A percentile compares a stretch with the other conserved stretches of the same genome.
phyloP scores from a whole-genome alignment of 2,329 filamentous ascomycete genomes.

The Fusarium buharicum region DNA sequence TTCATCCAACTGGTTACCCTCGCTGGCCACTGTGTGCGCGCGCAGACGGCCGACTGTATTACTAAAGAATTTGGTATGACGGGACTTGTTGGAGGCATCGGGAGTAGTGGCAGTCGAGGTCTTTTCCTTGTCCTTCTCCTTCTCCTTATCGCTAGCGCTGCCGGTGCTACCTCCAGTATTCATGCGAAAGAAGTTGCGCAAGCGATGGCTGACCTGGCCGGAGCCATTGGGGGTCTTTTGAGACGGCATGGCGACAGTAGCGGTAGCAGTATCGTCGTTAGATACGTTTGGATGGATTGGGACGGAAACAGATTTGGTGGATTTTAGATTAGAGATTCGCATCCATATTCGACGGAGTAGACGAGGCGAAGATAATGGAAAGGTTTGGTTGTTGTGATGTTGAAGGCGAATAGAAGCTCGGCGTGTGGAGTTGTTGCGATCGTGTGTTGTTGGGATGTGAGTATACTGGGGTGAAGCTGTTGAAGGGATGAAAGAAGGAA shows the following conservation, averaged over 20 bases:
- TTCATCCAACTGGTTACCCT: slow-evolving; percentile 91
- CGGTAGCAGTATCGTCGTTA: slow-evolving; percentile 25
- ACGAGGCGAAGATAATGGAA: slow-evolving; percentile 10
- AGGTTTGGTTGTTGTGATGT: slow-evolving; percentile 20
- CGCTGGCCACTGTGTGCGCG: slow-evolving; percentile 90
- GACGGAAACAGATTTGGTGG: slow-evolving; percentile 30
- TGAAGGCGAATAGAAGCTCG: slow-evolving; percentile 29
- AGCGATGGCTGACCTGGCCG: slow-evolving; percentile 72
- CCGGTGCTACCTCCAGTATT: slow-evolving; percentile 58
- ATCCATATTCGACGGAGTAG: slow-evolving; percentile 52
- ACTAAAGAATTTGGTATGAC: slow-evolving; percentile 89
- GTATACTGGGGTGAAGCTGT: slow-evolving; percentile 15
- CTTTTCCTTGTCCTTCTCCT: slow-evolving; percentile 54
- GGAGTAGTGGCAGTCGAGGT: slow-evolving; percentile 22
- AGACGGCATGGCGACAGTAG: slow-evolving; percentile 57
- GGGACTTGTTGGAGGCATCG: slow-evolving; percentile 69
- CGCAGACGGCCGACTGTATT: slow-evolving; percentile 86
- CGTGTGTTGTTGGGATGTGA: slow-evolving; percentile 13
- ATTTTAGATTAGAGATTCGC: slow-evolving; percentile 49
- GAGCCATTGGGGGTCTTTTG: slow-evolving; percentile 63
- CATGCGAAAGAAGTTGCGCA: slow-evolving; percentile 78
- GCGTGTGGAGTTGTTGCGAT: slow-evolving; percentile 18
- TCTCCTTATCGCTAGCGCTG: slow-evolving; percentile 53
- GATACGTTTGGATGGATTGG: slow-evolving; percentile 21
- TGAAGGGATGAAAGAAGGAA: slow-evolving; percentile 6